Evolutionary conservation across 495 filamentous ascomycete species (phyloP).

Genomic region (Aspergillus conjunctus): DNA sequence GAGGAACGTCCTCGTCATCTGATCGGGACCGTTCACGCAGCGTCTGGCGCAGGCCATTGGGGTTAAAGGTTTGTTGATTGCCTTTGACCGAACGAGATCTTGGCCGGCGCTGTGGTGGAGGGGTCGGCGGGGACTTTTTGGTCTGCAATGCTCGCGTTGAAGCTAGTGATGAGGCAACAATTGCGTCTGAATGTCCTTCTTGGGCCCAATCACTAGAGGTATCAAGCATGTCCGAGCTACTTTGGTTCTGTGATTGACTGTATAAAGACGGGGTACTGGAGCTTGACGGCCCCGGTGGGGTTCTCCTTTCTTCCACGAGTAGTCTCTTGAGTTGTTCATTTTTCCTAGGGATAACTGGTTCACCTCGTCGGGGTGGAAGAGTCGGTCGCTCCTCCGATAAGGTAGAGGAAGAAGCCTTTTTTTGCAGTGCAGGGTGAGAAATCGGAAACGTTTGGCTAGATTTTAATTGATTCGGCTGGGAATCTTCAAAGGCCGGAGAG

Average conservation of each 20-base stretch:
- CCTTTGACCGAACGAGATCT: constrained; percentile 46
- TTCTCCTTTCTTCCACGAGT: constrained; percentile 7
- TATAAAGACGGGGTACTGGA: constrained; percentile 36
- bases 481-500: background rate
- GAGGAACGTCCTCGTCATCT: constrained; percentile 58
- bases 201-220: constrained; percentile 40
- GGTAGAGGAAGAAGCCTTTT: constrained; percentile 18
- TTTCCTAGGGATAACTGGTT: constrained; percentile 16
- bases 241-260: constrained; percentile 30
- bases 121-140: constrained; percentile 42
- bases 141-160: constrained; percentile 66
- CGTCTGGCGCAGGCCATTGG: constrained; percentile 67
- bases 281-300: constrained; percentile 26
- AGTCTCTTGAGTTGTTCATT: constrained; percentile 22
- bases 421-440: constrained; percentile 24
- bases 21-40: constrained; percentile 64
- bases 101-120: constrained; percentile 53
- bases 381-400: constrained; percentile 22
- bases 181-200: constrained; percentile 68
- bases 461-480: background rate
- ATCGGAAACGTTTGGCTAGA: constrained; percentile 9
- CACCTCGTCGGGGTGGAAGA: constrained; percentile 34
- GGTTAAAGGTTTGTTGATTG: constrained; percentile 55
- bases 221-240: constrained; percentile 33
- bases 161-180: constrained; percentile 82